phyloP scores from a whole-genome alignment of 176 grass and related monocot species.

The Pontederia crassipes region DNA sequence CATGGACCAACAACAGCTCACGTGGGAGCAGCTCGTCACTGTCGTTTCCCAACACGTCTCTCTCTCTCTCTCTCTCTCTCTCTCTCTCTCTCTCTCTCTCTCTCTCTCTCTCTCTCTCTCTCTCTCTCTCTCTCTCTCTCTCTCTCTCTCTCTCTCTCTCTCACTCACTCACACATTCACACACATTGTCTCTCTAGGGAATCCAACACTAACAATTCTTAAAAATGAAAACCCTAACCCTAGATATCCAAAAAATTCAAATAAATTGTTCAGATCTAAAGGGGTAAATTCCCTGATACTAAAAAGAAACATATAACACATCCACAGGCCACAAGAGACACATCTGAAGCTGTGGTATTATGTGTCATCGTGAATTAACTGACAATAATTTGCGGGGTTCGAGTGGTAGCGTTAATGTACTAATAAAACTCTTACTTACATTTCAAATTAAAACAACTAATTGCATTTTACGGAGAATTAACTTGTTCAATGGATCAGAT shows the following conservation, averaged over 20 bases:
- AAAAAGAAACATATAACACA: neutral
- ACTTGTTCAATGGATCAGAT: neutral
- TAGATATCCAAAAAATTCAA: slow-evolving; percentile 11
- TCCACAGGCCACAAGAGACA: neutral
- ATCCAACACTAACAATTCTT: slow-evolving; percentile 30
- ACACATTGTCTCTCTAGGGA: slow-evolving; percentile 9
- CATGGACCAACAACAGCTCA: neutral
- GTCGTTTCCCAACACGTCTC: neutral
- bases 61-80: slow-evolving; percentile 7
- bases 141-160: slow-evolving; percentile 3
- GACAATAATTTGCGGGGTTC: too few relatives aligned
- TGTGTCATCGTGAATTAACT: too few relatives aligned
- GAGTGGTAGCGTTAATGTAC: too few relatives aligned
- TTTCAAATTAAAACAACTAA: too few relatives aligned
- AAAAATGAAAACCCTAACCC: slow-evolving; percentile 49
- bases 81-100: neutral
- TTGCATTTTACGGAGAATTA: too few relatives aligned
- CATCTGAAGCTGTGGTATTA: too few relatives aligned
- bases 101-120: slow-evolving; percentile 2
- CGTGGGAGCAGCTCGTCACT: slow-evolving; percentile 18
- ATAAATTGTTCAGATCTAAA: neutral
- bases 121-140: slow-evolving; percentile 3
- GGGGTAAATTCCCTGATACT: neutral
- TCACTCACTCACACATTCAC: too few relatives aligned
- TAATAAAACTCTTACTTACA: too few relatives aligned